Evolutionary conservation across 2,329 filamentous ascomycete species (phyloP), one percentile per base, ranked within the genome.

Genomic region (Ceratocystis destructans): DNA sequence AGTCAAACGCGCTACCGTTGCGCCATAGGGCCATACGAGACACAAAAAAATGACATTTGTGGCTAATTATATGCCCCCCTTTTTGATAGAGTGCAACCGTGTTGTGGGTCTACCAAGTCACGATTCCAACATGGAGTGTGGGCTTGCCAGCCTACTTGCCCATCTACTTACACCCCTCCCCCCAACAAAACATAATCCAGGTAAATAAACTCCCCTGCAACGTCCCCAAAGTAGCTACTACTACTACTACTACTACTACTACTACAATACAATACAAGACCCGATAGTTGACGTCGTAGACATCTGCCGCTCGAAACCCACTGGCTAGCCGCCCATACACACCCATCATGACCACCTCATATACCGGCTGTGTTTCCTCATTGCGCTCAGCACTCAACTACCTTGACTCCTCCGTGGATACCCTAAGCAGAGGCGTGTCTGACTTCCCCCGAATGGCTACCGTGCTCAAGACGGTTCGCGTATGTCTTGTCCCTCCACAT

Each of bases 361-460:
- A 84, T 75, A 74, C 74, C 69, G 81, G 83, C 75, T 86, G 83
- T 76, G 83, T 86, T 68, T 73, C 80, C 64, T 83, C 83, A 22
- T 78, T 86, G 25, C 82, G 82, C 72, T 77, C 77, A 61, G 85
- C 83, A n/a, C 80, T 85, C 69, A 78, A 79, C 68, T 83, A 81
- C 71, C 82, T 86, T 71, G 80, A 84, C 67, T 82, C 82, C 5
- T 83, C 83, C 12, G 83, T 86, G 50, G 74, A 77, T 55, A 84
- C 82, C 4, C 79, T 86, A 59, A 80, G 79, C 62, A 74, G 73
- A 61, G 83, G 82, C 69, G 80, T 85, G 31, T 75, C 80, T 44
- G 83, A 86, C 75, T 82, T 83, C 69, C 83, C 83, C 1, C 72
- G 83, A 10, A 77, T 86, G 1, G 72, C 77, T 57, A 78, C 75